Base-by-base conservation (phyloP, 176 grass and related monocot genomes). In the Ensete ventricosum region DNA sequence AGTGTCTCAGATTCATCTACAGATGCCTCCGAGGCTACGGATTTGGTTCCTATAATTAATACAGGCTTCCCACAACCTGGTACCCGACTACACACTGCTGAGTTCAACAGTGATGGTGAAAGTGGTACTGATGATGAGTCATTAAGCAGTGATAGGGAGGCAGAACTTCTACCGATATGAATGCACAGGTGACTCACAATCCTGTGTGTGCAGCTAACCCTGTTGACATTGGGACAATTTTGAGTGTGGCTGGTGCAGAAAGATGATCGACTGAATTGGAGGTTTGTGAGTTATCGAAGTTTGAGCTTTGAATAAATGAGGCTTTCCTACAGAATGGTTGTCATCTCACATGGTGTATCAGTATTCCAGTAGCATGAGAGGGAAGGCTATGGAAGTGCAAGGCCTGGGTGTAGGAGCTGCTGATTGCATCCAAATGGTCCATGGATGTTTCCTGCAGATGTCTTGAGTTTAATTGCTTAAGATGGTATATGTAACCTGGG, bases 81-180 rank as follows among this genome's bases (percentile, higher is more conserved):
- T 60, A 86, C 79, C 1, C 84, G 77, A 71, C 53, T 84, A 53
- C 83, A 96, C 71, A 88, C 83, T 6, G 80, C 66, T 54, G 87
- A 81, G 50, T 10, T 64, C 49, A 75, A 76, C 53, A 49, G 19
- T 14, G 80, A 67, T 14, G 84, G 81, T 55, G 80, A 80, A 0
- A 66, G 24, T 12, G 63, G 70, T 73, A 81, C 62, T 11, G 3
- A 72, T 50, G 64, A 77, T 0, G 72, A 85, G 11, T 59, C 55
- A 2, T 49, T 74, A 34, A 63, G 73, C 25, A 83, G 77, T 52
- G 77, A 91, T 76, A 89, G 79, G 59, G 86, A 94, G 73, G 89
- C 84, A 0, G 90, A 99, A 72, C 88, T 99, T 77, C 82, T 98
- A 3, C 54, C 85, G 27, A 62, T 86, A 29, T 96, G 83, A 88